These are phyloP conservation scores for Bipolaris victoriae DNA, from an alignment of 2,329 filamentous ascomycete genomes.

Conservation along the genomic window DNA sequence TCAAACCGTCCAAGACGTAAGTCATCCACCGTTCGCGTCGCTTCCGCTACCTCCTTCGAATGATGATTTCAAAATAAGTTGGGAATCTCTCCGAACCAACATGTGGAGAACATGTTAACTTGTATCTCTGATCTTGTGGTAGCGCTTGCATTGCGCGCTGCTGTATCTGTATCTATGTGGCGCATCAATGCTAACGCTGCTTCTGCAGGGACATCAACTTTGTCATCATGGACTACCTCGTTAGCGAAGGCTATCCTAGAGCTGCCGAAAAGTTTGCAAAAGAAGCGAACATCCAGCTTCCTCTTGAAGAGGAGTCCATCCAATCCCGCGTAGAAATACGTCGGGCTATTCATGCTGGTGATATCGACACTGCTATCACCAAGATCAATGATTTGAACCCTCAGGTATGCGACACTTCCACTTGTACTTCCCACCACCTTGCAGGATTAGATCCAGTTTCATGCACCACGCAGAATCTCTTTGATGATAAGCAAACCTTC, in stretches of 20 bases:
- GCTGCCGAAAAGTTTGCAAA: conserved; percentile 92
- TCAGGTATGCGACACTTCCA: conserved; percentile 68
- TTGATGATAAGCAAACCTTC: conserved; percentile 89
- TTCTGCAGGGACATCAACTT: conserved; percentile 84
- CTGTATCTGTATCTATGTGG: neutral
- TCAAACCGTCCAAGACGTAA: conserved; percentile 90
- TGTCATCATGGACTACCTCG: conserved; percentile 94
- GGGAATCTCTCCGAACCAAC: conserved; percentile 99
- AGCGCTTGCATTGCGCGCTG: conserved; percentile 22
- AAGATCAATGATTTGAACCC: conserved; percentile 88
- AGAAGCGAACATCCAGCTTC: conserved; percentile 84
- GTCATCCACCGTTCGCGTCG: conserved; percentile 38
- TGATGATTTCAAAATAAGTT: conserved; percentile 88
- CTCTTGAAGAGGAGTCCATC: conserved; percentile 75
- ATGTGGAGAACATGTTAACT: conserved; percentile 92
- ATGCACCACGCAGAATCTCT: conserved; percentile 99
- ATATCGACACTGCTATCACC: conserved; percentile 84
- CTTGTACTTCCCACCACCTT: conserved; percentile 41
- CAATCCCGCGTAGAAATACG: conserved; percentile 81
- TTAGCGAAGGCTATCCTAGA: conserved; percentile 91
- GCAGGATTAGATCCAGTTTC: conserved; percentile 96
- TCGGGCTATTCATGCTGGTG: conserved; percentile 81
- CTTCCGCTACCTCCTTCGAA: conserved; percentile 54
- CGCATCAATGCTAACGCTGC: conserved; percentile 31
- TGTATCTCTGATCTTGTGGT: conserved; percentile 68